Conservation (phyloP, 2,329 filamentous ascomycete species). For the Aotearoamyces nothofagi region DNA sequence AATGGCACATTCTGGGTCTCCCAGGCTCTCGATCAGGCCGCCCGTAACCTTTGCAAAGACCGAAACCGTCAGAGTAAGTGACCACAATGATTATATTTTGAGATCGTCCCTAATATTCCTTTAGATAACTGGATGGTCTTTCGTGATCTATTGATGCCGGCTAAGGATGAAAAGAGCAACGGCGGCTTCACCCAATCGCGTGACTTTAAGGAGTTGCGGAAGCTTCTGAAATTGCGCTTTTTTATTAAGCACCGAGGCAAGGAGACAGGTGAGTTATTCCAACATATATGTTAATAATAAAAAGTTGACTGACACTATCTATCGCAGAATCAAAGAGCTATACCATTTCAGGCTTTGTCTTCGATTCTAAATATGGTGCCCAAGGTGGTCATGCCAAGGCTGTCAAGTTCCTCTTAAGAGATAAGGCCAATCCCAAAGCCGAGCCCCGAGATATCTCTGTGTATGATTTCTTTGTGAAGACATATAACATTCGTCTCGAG, state of each 20-base stretch:
- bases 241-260: constrained; percentile 37
- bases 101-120: too few relatives aligned
- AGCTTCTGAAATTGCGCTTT: constrained; percentile 40
- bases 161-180: constrained; percentile 6
- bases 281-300: background rate
- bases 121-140: too few relatives aligned
- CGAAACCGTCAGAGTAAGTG: constrained; percentile 9
- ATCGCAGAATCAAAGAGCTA: constrained; percentile 30
- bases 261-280: constrained; percentile 14
- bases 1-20: constrained; percentile 77
- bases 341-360: constrained; percentile 35
- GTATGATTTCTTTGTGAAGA: constrained; percentile 37
- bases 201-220: constrained; percentile 37
- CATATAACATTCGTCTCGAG: constrained; percentile 35
- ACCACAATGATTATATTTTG: too few relatives aligned
- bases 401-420: constrained; percentile 35
- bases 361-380: constrained; percentile 22
- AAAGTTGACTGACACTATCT: constrained; percentile 1
- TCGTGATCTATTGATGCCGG: too few relatives aligned
- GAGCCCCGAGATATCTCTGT: constrained; percentile 21
- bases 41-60: constrained; percentile 16
- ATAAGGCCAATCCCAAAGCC: constrained; percentile 27
- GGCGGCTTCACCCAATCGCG: constrained; percentile 26
- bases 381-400: constrained; percentile 34
- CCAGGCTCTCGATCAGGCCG: constrained; percentile 21